phyloP scores from a whole-genome alignment of 2,329 filamentous ascomycete species.

The Fusarium beomiforme region DNA sequence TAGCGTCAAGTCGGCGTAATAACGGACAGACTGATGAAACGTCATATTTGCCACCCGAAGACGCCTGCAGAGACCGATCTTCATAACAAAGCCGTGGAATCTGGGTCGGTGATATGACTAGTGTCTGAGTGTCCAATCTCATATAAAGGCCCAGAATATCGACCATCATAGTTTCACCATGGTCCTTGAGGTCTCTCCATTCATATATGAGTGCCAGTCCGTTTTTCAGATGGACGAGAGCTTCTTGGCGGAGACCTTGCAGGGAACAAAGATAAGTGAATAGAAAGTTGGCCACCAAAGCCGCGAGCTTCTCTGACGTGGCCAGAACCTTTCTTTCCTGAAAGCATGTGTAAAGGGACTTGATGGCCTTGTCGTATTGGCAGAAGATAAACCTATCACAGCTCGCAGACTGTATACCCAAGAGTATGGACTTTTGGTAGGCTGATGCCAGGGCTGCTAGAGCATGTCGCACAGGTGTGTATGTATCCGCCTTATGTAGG shows the following conservation, averaged over 20 bases:
- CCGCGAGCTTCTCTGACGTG: not conserved
- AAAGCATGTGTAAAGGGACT: not conserved
- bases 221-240: not conserved
- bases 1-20: not conserved
- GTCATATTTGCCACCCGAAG: accelerated
- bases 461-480: not conserved
- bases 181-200: accelerated
- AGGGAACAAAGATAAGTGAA: not conserved
- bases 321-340: not conserved
- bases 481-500: not conserved
- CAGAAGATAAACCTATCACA: not conserved
- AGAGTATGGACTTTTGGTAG: not conserved
- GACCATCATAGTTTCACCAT: accelerated
- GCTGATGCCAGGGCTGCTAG: not conserved
- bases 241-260: not conserved
- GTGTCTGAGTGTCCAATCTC: not conserved
- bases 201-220: not conserved
- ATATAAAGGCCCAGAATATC: not conserved
- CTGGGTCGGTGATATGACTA: not conserved
- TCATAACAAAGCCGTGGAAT: accelerated
- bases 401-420: not conserved
- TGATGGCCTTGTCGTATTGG: not conserved
- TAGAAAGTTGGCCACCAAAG: not conserved
- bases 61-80: accelerated
- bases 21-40: accelerated